Conservation (phyloP, 305 asterid genomes). For the Andrographis paniculata region DNA sequence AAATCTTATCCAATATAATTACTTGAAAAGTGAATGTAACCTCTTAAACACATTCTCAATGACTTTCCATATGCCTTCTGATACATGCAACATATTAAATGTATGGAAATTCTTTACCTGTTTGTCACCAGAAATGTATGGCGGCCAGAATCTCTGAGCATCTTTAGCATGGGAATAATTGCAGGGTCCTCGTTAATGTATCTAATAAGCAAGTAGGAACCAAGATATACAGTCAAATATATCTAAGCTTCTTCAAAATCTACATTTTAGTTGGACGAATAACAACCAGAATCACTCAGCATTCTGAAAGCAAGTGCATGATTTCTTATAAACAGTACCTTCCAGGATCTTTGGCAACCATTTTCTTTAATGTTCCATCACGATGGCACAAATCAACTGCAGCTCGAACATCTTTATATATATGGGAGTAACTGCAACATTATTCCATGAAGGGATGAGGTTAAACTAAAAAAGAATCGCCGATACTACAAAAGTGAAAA, state of each 20-base stretch:
- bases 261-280: too few relatives aligned
- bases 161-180: constrained; percentile 87
- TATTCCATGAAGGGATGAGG: constrained; percentile 24
- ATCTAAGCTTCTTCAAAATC: too few relatives aligned
- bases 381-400: constrained; percentile 99
- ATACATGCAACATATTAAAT: too few relatives aligned
- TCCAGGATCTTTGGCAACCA: constrained; percentile 91
- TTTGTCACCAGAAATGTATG: constrained; percentile 93
- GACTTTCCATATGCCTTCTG: too few relatives aligned
- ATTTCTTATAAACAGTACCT: constrained; percentile 35
- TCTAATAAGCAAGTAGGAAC: constrained; percentile 27
- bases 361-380: constrained; percentile 94
- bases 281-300: too few relatives aligned
- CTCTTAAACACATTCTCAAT: too few relatives aligned
- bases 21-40: too few relatives aligned
- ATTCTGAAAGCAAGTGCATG: constrained; percentile 12
- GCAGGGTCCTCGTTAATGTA: constrained; percentile 64
- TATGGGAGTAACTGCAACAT: constrained; percentile 61
- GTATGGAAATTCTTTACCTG: constrained; percentile 40
- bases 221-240: constrained; percentile 10
- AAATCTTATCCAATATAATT: too few relatives aligned
- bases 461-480: not conserved
- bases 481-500: too few relatives aligned
- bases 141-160: constrained; percentile 92
- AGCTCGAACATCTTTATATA: constrained; percentile 92